phyloP scores from a whole-genome alignment of 2,329 filamentous ascomycete genomes.

The Fusarium acutatum region DNA sequence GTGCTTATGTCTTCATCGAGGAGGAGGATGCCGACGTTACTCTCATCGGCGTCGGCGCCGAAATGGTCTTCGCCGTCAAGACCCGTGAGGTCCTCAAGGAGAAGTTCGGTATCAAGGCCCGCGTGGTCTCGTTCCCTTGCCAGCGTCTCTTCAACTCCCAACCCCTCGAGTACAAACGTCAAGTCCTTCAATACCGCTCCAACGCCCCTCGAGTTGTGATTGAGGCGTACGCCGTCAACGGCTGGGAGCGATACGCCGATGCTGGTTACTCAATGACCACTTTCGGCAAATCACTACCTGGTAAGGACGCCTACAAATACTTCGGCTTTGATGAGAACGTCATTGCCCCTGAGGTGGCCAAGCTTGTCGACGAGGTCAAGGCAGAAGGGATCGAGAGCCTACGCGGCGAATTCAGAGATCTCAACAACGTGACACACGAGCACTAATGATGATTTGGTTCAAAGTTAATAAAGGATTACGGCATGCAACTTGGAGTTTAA shows the following conservation, averaged over 20 bases:
- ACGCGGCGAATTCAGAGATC: constrained; percentile 45
- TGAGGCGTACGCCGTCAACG: constrained; percentile 65
- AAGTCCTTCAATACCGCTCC: constrained; percentile 54
- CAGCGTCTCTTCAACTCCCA: constrained; percentile 55
- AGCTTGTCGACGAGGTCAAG: constrained; percentile 43
- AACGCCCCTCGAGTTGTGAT: constrained; percentile 63
- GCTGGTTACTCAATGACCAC: constrained; percentile 61
- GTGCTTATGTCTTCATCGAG: constrained; percentile 58
- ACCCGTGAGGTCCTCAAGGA: constrained; percentile 50
- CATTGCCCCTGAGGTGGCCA: constrained; percentile 48
- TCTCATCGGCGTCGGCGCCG: constrained; percentile 51
- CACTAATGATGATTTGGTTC: constrained; percentile 17
- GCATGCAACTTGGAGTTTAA: constrained; percentile 18
- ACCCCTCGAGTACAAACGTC: constrained; percentile 53
- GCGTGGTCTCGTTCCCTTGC: constrained; percentile 56
- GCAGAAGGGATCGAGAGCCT: constrained; percentile 43
- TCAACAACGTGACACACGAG: constrained; percentile 39
- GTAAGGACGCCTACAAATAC: constrained; percentile 62
- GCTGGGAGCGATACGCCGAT: constrained; percentile 69
- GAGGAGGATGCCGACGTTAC: constrained; percentile 55
- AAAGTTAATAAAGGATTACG: background rate
- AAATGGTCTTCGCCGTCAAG: constrained; percentile 47
- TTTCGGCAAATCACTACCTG: constrained; percentile 65
- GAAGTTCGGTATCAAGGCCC: constrained; percentile 48
- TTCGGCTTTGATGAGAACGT: constrained; percentile 63